Percentiles rank a stretch among this genome's conserved stretches.
These are phyloP conservation scores for Chalciporus sphaerocephalus DNA, from an alignment of 768 basidiomycete genomes.

Conservation along the genomic window DNA sequence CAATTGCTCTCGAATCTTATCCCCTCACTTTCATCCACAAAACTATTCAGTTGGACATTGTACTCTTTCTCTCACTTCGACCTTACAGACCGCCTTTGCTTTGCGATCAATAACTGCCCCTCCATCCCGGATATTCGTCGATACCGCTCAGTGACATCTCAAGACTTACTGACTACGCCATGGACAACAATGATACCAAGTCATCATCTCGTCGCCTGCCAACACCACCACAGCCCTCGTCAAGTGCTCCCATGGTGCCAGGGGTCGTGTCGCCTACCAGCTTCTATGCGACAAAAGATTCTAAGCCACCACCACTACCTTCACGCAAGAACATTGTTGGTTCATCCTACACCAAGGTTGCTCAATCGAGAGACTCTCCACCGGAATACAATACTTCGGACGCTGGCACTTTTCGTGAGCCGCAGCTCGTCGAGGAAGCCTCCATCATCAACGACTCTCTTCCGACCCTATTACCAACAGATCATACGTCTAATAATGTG, in stretches of 20 bases:
- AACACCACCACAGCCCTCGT: slow-evolving; percentile 44
- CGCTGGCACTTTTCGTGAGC: slow-evolving; percentile 44
- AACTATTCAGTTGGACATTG: slow-evolving; percentile 3
- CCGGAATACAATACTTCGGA: slow-evolving; percentile 24
- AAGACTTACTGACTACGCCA: slow-evolving; percentile 17
- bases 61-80: not conserved
- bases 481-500: slow-evolving; percentile 19
- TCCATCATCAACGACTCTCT: slow-evolving; percentile 33
- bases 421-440: slow-evolving; percentile 50
- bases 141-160: slow-evolving; percentile 6
- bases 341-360: slow-evolving; percentile 35
- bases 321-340: slow-evolving; percentile 33
- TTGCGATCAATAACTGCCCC: slow-evolving; percentile 1
- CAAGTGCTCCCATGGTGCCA: slow-evolving; percentile 31
- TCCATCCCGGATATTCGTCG: slow-evolving; percentile 4
- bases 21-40: slow-evolving; percentile 2
- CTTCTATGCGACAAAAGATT: slow-evolving; percentile 27
- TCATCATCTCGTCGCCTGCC: slow-evolving; percentile 31
- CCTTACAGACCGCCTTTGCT: slow-evolving; percentile 5
- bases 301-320: slow-evolving; percentile 35
- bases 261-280: slow-evolving; percentile 24
- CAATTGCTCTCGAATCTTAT: slow-evolving; percentile 9
- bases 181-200: slow-evolving; percentile 47
- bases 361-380: slow-evolving; percentile 27
- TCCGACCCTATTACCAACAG: slow-evolving; percentile 36